Conservation (phyloP, 2,329 filamentous ascomycete genomes). For the Dothidotthia symphoricarpi region DNA sequence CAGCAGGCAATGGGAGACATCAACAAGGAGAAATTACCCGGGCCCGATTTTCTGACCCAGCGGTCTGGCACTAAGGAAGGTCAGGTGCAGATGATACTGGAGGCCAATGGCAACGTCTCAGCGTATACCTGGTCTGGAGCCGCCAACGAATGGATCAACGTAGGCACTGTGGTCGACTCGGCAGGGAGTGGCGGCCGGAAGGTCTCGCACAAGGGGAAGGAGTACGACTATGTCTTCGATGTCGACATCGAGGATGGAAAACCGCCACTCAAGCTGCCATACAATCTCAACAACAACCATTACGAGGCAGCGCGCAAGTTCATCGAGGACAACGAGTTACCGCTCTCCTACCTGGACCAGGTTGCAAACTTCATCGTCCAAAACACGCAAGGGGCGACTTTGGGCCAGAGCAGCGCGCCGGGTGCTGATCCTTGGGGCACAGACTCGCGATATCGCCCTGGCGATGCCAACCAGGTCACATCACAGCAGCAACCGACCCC, state of each 20-base stretch:
- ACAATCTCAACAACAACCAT: constrained; percentile 87
- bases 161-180: constrained; percentile 92
- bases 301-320: constrained; percentile 92
- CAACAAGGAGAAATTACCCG: constrained; percentile 89
- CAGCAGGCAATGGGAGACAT: constrained; percentile 74
- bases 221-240: constrained; percentile 96
- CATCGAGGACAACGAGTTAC: constrained; percentile 82
- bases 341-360: constrained; percentile 82
- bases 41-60: constrained; percentile 77
- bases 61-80: constrained; percentile 93
- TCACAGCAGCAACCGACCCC: constrained; percentile 35
- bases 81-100: constrained; percentile 87
- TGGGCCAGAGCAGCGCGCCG: constrained; percentile 60
- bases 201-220: constrained; percentile 71
- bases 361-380: constrained; percentile 89
- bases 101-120: constrained; percentile 76
- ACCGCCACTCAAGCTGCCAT: constrained; percentile 88
- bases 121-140: constrained; percentile 81
- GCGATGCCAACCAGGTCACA: constrained; percentile 50
- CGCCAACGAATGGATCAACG: constrained; percentile 71
- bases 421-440: constrained; percentile 72
- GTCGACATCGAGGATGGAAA: constrained; percentile 95
- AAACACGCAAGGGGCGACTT: constrained; percentile 81
- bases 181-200: constrained; percentile 71
- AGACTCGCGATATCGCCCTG: constrained; percentile 75